Base-by-base conservation (phyloP, 1,284 basidiomycete species). In the Volvariella surrecta region DNA sequence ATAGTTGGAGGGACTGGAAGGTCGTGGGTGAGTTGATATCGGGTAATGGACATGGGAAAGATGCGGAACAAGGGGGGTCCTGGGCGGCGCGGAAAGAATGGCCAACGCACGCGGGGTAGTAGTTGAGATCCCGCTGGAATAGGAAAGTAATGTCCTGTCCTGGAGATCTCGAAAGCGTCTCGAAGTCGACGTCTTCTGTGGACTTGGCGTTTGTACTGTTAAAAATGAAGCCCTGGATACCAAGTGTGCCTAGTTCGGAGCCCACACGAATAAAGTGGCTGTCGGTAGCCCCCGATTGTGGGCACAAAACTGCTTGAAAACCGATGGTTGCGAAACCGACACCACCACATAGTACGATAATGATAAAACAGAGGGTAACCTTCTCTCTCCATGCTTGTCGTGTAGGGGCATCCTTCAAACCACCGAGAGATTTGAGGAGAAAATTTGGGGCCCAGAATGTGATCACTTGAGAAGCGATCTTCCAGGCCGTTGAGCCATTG, bases 341-440 rank as follows among this genome's bases (percentile, higher is more conserved):
- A 39, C 75, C 64, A 17, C 71, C 83, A 52, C 93, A 96, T 18
- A 97, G 64, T 18, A 90, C 24, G 46, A 80, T 54, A 43, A 92
- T 88, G 56, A 96, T 83, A 61, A 86, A 80, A 61, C 93, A 97
- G 6, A 99, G 74, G 4, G 93, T 81, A 48, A 97, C 81, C 71
- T 99, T 99, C 66, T 99, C 96, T 54, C 96, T 78, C 96, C 96
- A 99, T 1, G 96, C 96, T 64, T 97, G 90, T 51, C 81, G 73
- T 47, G 80, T 71, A 42, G 76, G 69, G 58, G 76, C 75, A 60
- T 93, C 89, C 56, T 78, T 83, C 61, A 98, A 74, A 39, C 92
- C 90, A 45, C 85, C 86, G 3, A 89, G 49, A 10, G 82, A 77
- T 17, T 73, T 66, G 44, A 98, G 75, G 11, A 94, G 58, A 51